phyloP scores from a whole-genome alignment of 1,139 yeast genomes.

The Scheffersomyces titani region DNA sequence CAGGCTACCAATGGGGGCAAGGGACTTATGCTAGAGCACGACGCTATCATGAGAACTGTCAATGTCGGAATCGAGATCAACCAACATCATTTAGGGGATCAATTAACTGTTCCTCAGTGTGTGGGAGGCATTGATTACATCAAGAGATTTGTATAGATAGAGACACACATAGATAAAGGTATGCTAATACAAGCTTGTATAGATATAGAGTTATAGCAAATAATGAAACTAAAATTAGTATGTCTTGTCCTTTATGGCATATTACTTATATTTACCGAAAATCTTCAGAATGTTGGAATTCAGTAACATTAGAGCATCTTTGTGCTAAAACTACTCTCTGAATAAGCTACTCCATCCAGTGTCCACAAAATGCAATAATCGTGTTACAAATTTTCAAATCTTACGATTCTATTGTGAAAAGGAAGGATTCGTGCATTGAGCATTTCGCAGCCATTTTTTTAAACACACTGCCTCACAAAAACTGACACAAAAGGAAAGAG shows the following conservation, averaged over 20 bases:
- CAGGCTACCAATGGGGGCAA: slow-evolving; percentile 30
- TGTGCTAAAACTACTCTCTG: too few relatives aligned
- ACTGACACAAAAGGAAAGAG: background rate
- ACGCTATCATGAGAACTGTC: slow-evolving; percentile 67
- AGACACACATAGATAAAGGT: background rate
- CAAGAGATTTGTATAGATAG: slow-evolving; percentile 22
- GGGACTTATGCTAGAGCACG: slow-evolving; percentile 86
- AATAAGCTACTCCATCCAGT: background rate
- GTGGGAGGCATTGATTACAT: slow-evolving; percentile 61
- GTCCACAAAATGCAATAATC: background rate
- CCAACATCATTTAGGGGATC: slow-evolving; percentile 47
- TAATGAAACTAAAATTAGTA: background rate
- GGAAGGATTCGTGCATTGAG: background rate
- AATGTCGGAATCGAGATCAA: slow-evolving; percentile 63
- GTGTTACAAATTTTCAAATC: background rate
- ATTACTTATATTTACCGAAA: background rate
- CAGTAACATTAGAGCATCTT: too few relatives aligned
- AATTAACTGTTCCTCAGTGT: slow-evolving; percentile 79
- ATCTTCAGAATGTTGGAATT: background rate
- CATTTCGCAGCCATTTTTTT: background rate
- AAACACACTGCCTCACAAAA: background rate
- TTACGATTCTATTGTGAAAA: background rate
- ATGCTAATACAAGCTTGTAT: background rate
- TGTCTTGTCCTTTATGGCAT: too few relatives aligned
- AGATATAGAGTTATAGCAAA: background rate